A percentile compares a stretch with the other conserved stretches of the same genome.
These are phyloP conservation scores for Beta macrorhiza DNA, from an alignment of 179 eudicot genomes.

Conservation along the genomic window DNA sequence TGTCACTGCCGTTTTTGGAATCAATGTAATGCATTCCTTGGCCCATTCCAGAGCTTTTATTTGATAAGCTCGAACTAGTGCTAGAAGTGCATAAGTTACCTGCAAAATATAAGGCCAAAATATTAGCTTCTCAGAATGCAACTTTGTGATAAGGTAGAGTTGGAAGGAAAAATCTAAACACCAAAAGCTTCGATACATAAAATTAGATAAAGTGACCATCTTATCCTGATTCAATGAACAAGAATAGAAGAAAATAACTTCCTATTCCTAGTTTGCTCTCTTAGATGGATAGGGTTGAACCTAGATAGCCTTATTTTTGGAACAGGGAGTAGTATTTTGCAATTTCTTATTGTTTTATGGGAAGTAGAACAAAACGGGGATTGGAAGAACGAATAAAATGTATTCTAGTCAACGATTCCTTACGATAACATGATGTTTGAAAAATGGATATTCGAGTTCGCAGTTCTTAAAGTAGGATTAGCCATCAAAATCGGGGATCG, in stretches of 20 bases:
- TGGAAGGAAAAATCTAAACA: no score
- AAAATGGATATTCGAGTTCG: not conserved
- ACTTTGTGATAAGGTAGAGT: not conserved
- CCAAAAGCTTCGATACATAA: no score
- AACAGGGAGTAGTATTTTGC: not conserved
- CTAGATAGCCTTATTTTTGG: no score
- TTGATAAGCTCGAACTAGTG: conserved; percentile 70
- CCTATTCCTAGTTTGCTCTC: no score
- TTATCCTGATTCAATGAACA: no score
- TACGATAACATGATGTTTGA: not conserved
- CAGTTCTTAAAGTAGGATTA: not conserved
- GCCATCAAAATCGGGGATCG: no score
- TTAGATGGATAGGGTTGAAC: no score
- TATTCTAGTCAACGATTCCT: not conserved
- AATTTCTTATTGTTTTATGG: not conserved
- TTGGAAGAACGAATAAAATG: not conserved
- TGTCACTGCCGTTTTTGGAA: conserved; percentile 79
- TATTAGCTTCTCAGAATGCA: conserved; percentile 7
- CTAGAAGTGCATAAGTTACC: conserved; percentile 76
- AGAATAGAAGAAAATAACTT: no score
- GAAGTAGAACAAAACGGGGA: not conserved
- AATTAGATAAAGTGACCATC: no score
- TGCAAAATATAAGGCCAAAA: conserved; percentile 24
- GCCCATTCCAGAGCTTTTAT: conserved; percentile 83
- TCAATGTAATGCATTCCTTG: conserved; percentile 54